A percentile compares a stretch with the other conserved stretches of the same genome.
phyloP scores from a whole-genome alignment of 805 yeast species.

The Blastobotrys parvus region DNA sequence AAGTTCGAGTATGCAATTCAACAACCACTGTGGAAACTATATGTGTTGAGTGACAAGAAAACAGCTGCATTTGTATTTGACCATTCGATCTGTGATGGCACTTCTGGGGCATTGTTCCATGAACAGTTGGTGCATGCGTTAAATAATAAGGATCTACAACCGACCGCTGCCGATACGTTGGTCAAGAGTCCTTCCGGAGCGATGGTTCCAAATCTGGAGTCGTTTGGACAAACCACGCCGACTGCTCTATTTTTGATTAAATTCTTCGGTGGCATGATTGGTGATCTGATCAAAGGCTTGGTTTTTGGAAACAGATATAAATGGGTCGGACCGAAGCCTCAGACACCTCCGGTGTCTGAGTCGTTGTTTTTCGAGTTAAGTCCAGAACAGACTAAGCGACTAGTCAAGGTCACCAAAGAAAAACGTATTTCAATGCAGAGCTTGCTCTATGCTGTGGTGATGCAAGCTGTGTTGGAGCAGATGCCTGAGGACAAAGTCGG shows the following conservation, averaged over 20 bases:
- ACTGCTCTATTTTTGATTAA: conserved; percentile 4
- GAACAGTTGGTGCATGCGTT: conserved; percentile 4
- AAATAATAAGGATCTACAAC: not conserved
- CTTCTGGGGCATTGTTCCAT: conserved; percentile 18
- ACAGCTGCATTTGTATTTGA: conserved; percentile 16
- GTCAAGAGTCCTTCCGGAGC: not conserved
- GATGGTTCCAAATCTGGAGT: conserved; percentile 7
- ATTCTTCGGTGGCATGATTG: not conserved
- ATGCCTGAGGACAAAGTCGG: not conserved
- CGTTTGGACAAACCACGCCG: conserved; percentile 5
- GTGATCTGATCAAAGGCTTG: not conserved
- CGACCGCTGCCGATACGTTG: not conserved
- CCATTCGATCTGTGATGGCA: conserved; percentile 19
- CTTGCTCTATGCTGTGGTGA: conserved; percentile 8
- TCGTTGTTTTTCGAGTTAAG: conserved; percentile 4
- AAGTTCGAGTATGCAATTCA: conserved; percentile 2
- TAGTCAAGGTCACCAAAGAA: conserved; percentile 4
- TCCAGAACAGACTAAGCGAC: conserved; percentile 2
- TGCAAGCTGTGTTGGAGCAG: conserved; percentile 1
- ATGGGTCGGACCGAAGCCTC: conserved; percentile 9
- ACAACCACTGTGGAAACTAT: conserved; percentile 18
- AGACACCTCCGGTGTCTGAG: conserved; percentile 6
- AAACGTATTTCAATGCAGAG: conserved; percentile 8
- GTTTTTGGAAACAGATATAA: not conserved
- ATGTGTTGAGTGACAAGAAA: conserved; percentile 6